Evolutionary conservation across 176 grass and related monocot species (phyloP), one percentile per base, ranked within the genome.

Genomic region (Cenchrus americanus): DNA sequence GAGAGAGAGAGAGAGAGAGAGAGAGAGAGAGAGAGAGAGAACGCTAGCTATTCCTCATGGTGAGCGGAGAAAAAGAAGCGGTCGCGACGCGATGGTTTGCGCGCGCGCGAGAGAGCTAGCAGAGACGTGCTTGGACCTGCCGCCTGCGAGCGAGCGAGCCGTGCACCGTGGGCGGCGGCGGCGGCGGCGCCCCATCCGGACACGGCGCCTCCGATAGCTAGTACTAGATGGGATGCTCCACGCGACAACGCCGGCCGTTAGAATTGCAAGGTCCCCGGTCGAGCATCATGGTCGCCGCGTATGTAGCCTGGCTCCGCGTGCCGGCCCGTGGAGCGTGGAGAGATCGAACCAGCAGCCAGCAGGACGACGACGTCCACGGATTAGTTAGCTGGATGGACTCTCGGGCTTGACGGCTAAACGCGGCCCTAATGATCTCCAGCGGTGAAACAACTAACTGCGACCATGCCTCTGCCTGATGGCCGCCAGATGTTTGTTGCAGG

Each of bases 71-170:
- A 27, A 47, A 71, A 9, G 69, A 61, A 4, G 7, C 44, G 22
- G 49, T 14, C 30, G 40, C n/a, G 2, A 41, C 2, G 12, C 0
- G 67, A 60, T 30, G 32, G 17, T 55, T 53, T 10, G 22, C 22
- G 71, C n/a, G 44, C 5, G 10, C 11, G 47, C 10, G 1, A 1
- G 24, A 66, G 34, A 37, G 27, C 27, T 30, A 30, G 27, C 27
- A 30, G 86, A 88, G 65, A 54, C 46, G 86, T 88, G 86, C 14
- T 83, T 72, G 80, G 73, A 78, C 86, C 65, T 62, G 23, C 23
- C n/a, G 27, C 27, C 27, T n/a, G 27, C 27, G 1, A 1, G 27
- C 27, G 27, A 69, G 61, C 12, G 70, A 87, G 55, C 78, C 78
- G 52, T 77, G 55, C 62, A 14, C 47, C 46, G 51, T 30, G n/a